Evolutionary conservation across 1,139 yeast species (phyloP).

Genomic region (Diutina scorzettiae): DNA sequence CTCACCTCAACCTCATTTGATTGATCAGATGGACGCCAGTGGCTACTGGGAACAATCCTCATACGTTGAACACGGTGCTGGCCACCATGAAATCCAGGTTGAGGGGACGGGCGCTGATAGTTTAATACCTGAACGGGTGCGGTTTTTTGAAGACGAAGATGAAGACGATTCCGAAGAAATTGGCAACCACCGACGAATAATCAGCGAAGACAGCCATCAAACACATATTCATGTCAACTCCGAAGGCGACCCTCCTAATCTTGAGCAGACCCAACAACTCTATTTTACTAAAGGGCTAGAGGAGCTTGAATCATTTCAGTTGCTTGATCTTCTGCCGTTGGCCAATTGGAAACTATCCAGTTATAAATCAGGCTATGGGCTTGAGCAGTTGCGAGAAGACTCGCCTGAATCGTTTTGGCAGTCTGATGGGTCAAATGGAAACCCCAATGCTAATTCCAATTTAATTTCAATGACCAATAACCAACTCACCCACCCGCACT

Average conservation of each 20-base stretch:
- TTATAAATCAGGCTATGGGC: constrained; percentile 59
- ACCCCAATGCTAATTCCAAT: constrained; percentile 13
- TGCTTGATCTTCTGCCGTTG: constrained; percentile 63
- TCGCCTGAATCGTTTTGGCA: constrained; percentile 81
- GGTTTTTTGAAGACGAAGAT: constrained; percentile 1
- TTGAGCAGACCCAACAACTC: constrained; percentile 29
- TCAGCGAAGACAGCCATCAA: background rate
- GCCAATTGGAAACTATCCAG: constrained; percentile 87
- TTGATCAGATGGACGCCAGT: background rate
- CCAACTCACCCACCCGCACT: constrained; percentile 66
- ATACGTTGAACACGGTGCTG: constrained; percentile 1
- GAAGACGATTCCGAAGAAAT: constrained; percentile 2
- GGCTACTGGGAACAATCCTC: constrained; percentile 6
- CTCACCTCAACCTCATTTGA: too few species aligned
- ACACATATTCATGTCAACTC: background rate
- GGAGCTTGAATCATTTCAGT: constrained; percentile 45
- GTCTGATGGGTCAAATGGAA: constrained; percentile 61
- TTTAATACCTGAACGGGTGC: too few species aligned
- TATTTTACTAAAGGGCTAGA: constrained; percentile 38
- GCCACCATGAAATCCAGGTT: background rate
- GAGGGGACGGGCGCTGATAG: background rate
- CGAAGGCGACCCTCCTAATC: constrained; percentile 6
- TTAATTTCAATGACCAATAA: constrained; percentile 20
- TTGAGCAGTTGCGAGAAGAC: constrained; percentile 61
- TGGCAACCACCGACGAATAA: background rate